Base-by-base conservation (phyloP, 768 basidiomycete genomes). In the Leccinum disarticulatum region DNA sequence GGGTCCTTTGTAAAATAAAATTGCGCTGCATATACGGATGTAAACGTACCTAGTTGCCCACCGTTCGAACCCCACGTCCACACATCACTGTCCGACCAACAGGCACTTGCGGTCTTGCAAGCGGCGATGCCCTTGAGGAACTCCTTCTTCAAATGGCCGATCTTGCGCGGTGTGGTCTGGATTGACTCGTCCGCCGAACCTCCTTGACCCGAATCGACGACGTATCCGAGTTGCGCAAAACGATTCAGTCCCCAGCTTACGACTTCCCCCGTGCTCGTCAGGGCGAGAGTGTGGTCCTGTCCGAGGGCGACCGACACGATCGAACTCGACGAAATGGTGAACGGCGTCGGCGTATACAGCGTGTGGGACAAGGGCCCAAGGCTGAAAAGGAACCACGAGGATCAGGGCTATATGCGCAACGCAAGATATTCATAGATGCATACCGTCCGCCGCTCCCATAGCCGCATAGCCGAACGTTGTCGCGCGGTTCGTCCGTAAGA, bases 41-140 rank as follows among this genome's bases (percentile, higher is more conserved):
- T 7, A 53, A 48, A 48, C 80, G 55, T 61, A 86, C 95, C 95
- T 4, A 98, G 80, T 71, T 99, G 97, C 1, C 97, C 97, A 46
- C 81, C 82, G 72, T 98, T 97, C 27, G 88, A 91, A 0, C 97
- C 97, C 95, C 95, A 98, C 0, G 93, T 93, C 71, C 82, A 95
- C 2, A 93, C 82, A 47, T 84, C 77, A 10, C 71, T 73, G 4
- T 77, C 76, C 0, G 93, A 95, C 91, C 93, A 97, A 73, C 93
- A 95, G 6, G 87, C 93, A 14, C 91, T 94, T 15, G 93, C 88
- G 22, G 83, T 86, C 69, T 91, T 89, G 64, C 89, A 91, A 0
- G 95, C 94, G 0, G 95, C 90, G 8, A 97, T 81, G 30, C 96
- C 97, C 30, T 76, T 75, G 3, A 96, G 87, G 30, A 79, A 61